Evolutionary conservation across 164 flowering plant species (phyloP).

Genomic region (Akebia trifoliata): DNA sequence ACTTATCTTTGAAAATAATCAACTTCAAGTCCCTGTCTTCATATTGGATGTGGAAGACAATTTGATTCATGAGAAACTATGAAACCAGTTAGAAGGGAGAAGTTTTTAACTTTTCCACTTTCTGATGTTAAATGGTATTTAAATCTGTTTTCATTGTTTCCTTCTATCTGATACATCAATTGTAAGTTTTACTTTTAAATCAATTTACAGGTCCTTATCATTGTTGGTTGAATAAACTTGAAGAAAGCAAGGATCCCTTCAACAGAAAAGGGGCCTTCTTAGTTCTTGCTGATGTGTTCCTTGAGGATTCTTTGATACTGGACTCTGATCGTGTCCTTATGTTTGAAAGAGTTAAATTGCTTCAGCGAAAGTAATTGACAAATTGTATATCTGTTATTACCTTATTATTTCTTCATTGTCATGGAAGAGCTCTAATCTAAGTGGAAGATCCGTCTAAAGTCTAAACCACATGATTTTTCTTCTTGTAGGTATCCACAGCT

Average conservation of each 20-base stretch:
- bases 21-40: no score
- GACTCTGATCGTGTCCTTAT: conserved; percentile 21
- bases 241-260: conserved; percentile 21
- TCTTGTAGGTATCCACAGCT: conserved; percentile 58
- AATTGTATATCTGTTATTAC: conserved; percentile 1
- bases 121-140: background rate
- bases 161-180: background rate
- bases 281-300: conserved; percentile 40
- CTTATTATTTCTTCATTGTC: conserved; percentile 5
- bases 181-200: conserved; percentile 1
- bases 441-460: background rate
- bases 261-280: conserved; percentile 42
- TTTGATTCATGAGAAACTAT: no score
- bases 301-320: conserved; percentile 19
- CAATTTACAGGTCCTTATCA: conserved; percentile 55
- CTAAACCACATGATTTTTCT: conserved; percentile 3
- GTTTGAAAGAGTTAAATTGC: conserved; percentile 55
- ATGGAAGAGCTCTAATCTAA: background rate
- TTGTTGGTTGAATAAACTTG: conserved; percentile 62
- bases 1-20: no score
- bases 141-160: background rate
- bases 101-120: no score
- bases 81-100: no score
- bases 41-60: no score
- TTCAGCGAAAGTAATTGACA: conserved; percentile 65